These are phyloP conservation scores for Pezicula neosporulosa DNA, from an alignment of 2,329 filamentous ascomycete species.

Conservation along the genomic window DNA sequence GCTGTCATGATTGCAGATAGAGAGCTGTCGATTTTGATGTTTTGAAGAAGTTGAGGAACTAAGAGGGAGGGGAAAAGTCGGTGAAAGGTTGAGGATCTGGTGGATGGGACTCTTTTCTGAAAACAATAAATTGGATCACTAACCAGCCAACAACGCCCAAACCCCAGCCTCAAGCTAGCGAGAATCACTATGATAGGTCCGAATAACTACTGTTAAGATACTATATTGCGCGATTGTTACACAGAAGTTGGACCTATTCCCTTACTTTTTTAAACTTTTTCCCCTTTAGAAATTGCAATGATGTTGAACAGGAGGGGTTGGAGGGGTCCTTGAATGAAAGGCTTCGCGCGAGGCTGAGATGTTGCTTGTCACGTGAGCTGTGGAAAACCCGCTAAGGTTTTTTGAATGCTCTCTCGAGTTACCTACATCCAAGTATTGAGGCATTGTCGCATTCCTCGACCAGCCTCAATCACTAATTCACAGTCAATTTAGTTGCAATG, in stretches of 20 bases:
- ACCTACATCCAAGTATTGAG: not conserved
- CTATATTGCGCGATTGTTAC: too few species aligned
- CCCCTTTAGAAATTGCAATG: too few species aligned
- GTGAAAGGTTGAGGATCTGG: not conserved
- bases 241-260: too few species aligned
- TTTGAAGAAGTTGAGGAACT: not conserved
- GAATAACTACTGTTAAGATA: too few species aligned
- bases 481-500: conserved; percentile 46
- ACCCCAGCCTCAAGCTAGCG: not conserved
- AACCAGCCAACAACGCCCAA: not conserved
- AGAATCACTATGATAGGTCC: not conserved
- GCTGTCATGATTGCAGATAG: conserved; percentile 63
- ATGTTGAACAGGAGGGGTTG: too few species aligned
- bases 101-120: not conserved
- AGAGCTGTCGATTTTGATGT: not conserved
- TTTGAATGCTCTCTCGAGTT: conserved; percentile 15
- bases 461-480: not conserved
- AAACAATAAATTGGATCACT: not conserved
- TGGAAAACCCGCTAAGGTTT: conserved; percentile 7
- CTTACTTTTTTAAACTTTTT: too few species aligned
- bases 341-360: conserved; percentile 10
- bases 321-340: too few species aligned
- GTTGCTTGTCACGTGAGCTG: conserved; percentile 18
- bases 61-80: not conserved
- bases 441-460: conserved; percentile 12